These are phyloP conservation scores for Trametes villosa DNA, from an alignment of 768 basidiomycete species.

Conservation along the genomic window DNA sequence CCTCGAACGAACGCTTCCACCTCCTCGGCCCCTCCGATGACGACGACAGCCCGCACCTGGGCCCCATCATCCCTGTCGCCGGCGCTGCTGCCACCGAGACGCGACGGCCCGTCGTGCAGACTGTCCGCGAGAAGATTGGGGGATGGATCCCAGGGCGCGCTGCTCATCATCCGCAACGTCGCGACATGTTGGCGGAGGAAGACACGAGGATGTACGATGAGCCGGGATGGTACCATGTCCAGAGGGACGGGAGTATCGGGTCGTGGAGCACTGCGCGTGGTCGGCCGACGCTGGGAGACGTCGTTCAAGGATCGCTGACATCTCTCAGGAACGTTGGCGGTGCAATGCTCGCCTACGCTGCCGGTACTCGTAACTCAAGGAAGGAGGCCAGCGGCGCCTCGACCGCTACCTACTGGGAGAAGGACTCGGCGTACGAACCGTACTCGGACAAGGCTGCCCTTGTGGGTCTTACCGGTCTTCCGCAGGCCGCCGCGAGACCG, in stretches of 20 bases:
- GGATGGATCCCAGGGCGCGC: slow-evolving; percentile 38
- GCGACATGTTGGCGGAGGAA: slow-evolving; percentile 82
- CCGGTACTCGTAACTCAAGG: slow-evolving; percentile 23
- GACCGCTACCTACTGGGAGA: slow-evolving; percentile 47
- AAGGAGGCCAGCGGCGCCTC: slow-evolving; percentile 45
- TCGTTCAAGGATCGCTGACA: slow-evolving; percentile 32
- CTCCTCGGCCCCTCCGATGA: slow-evolving; percentile 37
- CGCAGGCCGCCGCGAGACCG: slow-evolving; percentile 20
- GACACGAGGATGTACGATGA: slow-evolving; percentile 57
- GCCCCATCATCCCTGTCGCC: slow-evolving; percentile 30
- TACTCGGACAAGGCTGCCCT: slow-evolving; percentile 51
- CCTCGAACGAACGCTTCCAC: slow-evolving; percentile 32
- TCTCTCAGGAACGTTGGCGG: slow-evolving; percentile 35
- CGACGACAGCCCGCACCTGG: slow-evolving; percentile 36
- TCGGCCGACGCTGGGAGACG: slow-evolving; percentile 31
- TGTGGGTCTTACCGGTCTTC: slow-evolving; percentile 23
- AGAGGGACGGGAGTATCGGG: slow-evolving; percentile 31
- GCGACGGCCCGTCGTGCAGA: slow-evolving; percentile 26
- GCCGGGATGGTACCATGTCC: slow-evolving; percentile 27
- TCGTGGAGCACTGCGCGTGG: slow-evolving; percentile 25
- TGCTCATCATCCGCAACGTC: slow-evolving; percentile 40
- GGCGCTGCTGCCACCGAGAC: slow-evolving; percentile 29
- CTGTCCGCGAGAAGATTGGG: slow-evolving; percentile 34
- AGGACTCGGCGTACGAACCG: slow-evolving; percentile 42
- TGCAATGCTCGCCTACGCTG: slow-evolving; percentile 34